Percentiles rank a stretch among this genome's conserved stretches.
Conservation (phyloP, 805 yeast genomes). For the Candida tallmaniae region DNA sequence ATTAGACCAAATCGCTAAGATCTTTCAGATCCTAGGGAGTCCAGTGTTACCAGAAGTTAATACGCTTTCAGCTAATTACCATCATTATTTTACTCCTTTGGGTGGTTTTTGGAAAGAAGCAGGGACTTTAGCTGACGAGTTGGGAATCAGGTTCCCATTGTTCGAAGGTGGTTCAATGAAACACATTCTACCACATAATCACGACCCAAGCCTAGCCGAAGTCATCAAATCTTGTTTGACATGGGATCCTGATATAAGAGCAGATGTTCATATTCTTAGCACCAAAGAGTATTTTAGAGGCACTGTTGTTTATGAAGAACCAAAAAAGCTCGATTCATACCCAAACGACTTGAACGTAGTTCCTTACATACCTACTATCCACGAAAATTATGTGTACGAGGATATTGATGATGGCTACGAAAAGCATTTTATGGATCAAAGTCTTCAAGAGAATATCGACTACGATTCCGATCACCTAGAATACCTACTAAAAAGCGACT, state of each 20-base stretch:
- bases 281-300: constrained; percentile 51
- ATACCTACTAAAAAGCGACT: background rate
- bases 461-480: constrained; percentile 2
- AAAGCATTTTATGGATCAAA: constrained; percentile 10
- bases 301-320: constrained; percentile 22
- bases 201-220: constrained; percentile 36
- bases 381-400: constrained; percentile 10
- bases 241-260: constrained; percentile 78
- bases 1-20: constrained; percentile 70
- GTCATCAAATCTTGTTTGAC: constrained; percentile 47
- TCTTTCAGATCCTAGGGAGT: constrained; percentile 66
- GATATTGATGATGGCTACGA: constrained; percentile 21
- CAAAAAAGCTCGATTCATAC: no score
- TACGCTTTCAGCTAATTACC: constrained; percentile 6
- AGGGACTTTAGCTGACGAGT: constrained; percentile 40
- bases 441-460: background rate
- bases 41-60: constrained; percentile 43
- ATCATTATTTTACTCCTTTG: constrained; percentile 31
- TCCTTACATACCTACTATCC: background rate
- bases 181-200: constrained; percentile 42
- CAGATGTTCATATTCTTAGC: constrained; percentile 46
- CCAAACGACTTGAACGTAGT: background rate
- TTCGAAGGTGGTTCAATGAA: constrained; percentile 47
- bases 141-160: constrained; percentile 57
- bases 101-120: constrained; percentile 81